Base-by-base conservation (phyloP, 257 asterid genomes). In the Fraxinus pennsylvanica region DNA sequence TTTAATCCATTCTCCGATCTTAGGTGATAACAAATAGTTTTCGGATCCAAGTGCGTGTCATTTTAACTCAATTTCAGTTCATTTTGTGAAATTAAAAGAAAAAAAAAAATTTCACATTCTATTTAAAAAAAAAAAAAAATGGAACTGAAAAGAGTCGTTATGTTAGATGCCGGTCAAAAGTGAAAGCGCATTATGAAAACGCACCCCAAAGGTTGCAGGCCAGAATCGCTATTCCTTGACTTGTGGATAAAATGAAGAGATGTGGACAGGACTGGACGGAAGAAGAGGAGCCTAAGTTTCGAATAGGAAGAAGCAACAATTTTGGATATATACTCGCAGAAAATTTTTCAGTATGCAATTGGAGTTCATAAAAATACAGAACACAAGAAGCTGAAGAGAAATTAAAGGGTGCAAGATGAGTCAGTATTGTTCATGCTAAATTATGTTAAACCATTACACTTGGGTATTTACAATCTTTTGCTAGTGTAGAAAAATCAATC, bases 171-270 rank as follows among this genome's bases (percentile, higher is more conserved):
- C 32, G 9, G 10, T 15, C 63, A 52, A 52, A 52, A 17, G 63
- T 52, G 5, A 54, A 54, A 54, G 65, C 65, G 65, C 54, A 14
- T 45, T 19, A 6, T 5, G 61, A 50, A 50, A 50, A 50, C 7
- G 1, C n/a, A 13, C 15, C 61, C 17, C 65, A 17, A 52, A 52
- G 22, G 7, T 54, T 17, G 65, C 22, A 0, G 19, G 54, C 0
- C 54, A 13, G 63, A 52, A 19, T 54, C 10, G 65, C 65, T n/a
- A 54, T 15, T 15, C 65, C 27, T 27, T 54, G 65, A 19, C 27
- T 72, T 76, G 6, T 52, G 88, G 88, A 85, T 85, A 85, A 79
- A 74, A 72, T 29, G 10, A 14, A 19, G 29, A 27, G 35, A 1
- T 59, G 88, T 50, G 79, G 84, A 79, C 74, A 14, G 47, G 78